Evolutionary conservation across 2,329 filamentous ascomycete species (phyloP), one percentile per base, ranked within the genome.

Genomic region (Fonsecaea erecta): DNA sequence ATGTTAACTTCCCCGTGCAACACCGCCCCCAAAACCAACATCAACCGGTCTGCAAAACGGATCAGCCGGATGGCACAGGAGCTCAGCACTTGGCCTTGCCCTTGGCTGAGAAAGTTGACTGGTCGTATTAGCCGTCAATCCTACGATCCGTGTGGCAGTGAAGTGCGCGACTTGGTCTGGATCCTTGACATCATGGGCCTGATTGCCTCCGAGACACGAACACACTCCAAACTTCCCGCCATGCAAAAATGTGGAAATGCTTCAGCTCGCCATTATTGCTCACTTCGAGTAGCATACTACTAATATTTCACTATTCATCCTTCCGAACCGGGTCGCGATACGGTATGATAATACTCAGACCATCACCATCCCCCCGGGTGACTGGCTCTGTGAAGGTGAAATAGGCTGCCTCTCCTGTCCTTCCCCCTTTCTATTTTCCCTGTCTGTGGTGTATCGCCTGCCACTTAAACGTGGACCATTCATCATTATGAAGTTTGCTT

Each of bases 401-500:
- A n/a, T 60, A 16, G 24, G 43, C 30, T 37, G 12, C 18, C n/a
- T 52, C 52, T 53, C 30, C 32, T 52, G 24, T 43, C 11, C 34
- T 37, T 46, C 32, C 54, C 16, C 55, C 51, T 32, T 46, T 37
- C 6, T 37, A n/a, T 52, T n/a, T 34, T 34, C n/a, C 11, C 35
- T 30, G 28, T 21, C 28, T 51, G 54, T n/a, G 16, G 7, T 18
- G 28, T 21, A 12, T 43, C 54, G 32, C 53, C 6, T 43, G 28
- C 40, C 40, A 18, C n/a, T 52, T 28, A 37, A n/a, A 18, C 28
- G 12, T 6, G 21, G 7, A 14, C 51, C 30, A 28, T 57, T 58
- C 32, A 54, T n/a, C 40, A 54, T 26, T 24, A 67, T 67, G 65
- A 67, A 60, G 43, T 16, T 64, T 35, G 16, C 58, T n/a, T 21